Percentiles rank a stretch among this genome's conserved stretches.
Evolutionary conservation across 306 rosid species (phyloP).

Genomic region (Trifolium pratense): DNA sequence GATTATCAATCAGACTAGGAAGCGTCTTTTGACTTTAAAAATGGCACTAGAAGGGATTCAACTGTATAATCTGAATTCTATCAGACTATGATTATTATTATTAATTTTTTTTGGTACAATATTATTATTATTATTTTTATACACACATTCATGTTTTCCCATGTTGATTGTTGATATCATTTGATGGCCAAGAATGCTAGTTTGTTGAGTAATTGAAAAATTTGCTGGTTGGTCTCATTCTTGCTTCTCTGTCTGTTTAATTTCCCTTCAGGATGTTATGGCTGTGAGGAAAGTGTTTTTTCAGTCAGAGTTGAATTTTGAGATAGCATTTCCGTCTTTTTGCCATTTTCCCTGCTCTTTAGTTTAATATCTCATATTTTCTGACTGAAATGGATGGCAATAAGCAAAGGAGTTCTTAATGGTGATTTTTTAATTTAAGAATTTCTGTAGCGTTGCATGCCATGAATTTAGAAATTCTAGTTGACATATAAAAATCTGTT

Average conservation of each 20-base stretch:
- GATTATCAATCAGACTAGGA: not conserved
- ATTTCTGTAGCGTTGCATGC: constrained; percentile 3
- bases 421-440: constrained; percentile 14
- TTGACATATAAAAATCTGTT: not conserved
- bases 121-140: not conserved
- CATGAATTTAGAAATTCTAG: not conserved
- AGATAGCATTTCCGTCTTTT: not conserved
- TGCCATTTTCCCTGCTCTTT: not conserved
- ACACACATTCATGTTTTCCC: not conserved
- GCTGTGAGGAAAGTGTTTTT: constrained; percentile 16
- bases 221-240: constrained; percentile 3
- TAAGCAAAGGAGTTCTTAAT: constrained; percentile 9
- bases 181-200: not conserved
- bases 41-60: not conserved
- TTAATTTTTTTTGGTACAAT: too few species aligned
- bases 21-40: not conserved
- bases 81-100: not conserved
- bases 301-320: constrained; percentile 1
- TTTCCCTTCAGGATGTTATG: not conserved
- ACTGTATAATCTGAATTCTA: constrained; percentile 14
- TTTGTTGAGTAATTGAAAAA: not conserved
- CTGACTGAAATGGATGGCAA: constrained; percentile 11
- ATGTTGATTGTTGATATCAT: not conserved
- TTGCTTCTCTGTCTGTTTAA: constrained; percentile 18
- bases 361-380: not conserved